Base-by-base conservation (phyloP, 129 eudicot species). In the Solidago caesia region DNA sequence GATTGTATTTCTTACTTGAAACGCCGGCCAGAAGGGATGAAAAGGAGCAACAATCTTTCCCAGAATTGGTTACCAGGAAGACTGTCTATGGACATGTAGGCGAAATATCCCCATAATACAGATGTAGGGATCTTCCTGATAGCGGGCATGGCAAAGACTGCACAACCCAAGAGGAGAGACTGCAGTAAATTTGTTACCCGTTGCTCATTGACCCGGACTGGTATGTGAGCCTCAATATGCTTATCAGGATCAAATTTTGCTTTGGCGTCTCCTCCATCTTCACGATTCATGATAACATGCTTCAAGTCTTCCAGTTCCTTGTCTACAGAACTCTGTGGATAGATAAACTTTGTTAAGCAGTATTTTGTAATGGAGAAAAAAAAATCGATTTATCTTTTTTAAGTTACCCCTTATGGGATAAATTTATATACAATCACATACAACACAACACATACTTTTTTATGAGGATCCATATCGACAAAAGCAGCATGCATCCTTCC, bases 401-500 rank as follows among this genome's bases (percentile, higher is more conserved):
- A 62, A 8, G 39, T 61, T 74, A 33, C n/a, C 47, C 16, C n/a
- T 62, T 62, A 53, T 46, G 41, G 26, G 33, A 27, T 46, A 73
- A 33, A 33, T 21, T 21, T 21, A 33, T 33, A 33, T 33, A 33
- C 7, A 61, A 41, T 26, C 44, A n/a, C 47, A 27, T 12, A 45
- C 33, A 66, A 48, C 13, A 58, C 4, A 69, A 64, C 12, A 80
- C 91, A 68, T 82, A 90, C 98, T 67, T 79, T 27, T 68, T 88
- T 82, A 82, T 89, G 75, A 59, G 69, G 78, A 41, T 94, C 98
- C 92, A 90, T 88, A 82, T 94, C 93, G 53, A 89, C 63, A 65
- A 94, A 94, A 52, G 87, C 91, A 1, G 82, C 97, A 60, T 88
- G 93, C 97, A 94, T 88, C 79, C 81, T 80, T 53, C 96, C 93